phyloP scores from a whole-genome alignment of 139 green algal genomes.

The Protoeuglena noctilucae region DNA sequence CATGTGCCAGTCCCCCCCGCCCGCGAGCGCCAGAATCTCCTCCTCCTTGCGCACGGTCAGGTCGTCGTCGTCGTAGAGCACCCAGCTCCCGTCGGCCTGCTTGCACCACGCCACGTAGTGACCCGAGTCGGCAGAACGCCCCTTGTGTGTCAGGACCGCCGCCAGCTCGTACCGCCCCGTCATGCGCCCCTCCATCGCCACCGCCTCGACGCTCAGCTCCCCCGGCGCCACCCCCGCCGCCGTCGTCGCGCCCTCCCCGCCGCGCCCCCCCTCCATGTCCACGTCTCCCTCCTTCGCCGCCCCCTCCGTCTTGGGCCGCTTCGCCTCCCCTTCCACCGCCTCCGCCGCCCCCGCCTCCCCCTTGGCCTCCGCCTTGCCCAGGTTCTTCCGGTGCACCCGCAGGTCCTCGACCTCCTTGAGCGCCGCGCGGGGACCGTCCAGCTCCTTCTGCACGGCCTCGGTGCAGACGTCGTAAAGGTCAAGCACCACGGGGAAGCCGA shows the following conservation, averaged over 20 bases:
- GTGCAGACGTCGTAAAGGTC: constrained; percentile 90
- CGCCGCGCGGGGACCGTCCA: constrained; percentile 39
- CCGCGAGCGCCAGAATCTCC: constrained; percentile 72
- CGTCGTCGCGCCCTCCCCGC: constrained; percentile 3
- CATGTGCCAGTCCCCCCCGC: constrained; percentile 96
- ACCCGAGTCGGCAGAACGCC: constrained; percentile 78
- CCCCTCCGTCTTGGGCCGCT: constrained; percentile 19
- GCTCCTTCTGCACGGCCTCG: constrained; percentile 52
- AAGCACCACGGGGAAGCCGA: constrained; percentile 69
- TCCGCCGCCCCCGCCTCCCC: constrained; percentile 8
- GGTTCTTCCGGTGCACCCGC: constrained; percentile 17
- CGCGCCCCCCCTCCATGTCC: constrained; percentile 9
- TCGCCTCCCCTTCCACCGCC: constrained; percentile 4
- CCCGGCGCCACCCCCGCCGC: constrained; percentile 1
- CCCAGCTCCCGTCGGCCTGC: constrained; percentile 69
- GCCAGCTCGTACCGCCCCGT: constrained; percentile 81
- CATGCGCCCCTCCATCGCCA: not conserved
- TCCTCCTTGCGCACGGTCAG: constrained; percentile 57
- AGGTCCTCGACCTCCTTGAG: constrained; percentile 29
- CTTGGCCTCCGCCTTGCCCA: constrained; percentile 11
- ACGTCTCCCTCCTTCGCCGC: not conserved
- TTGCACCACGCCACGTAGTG: constrained; percentile 95
- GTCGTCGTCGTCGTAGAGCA: constrained; percentile 92
- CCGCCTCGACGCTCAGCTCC: not conserved
- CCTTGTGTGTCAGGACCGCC: constrained; percentile 94